Base-by-base conservation (phyloP, 805 yeast species). In the Saccharomyces kudriavzevii region DNA sequence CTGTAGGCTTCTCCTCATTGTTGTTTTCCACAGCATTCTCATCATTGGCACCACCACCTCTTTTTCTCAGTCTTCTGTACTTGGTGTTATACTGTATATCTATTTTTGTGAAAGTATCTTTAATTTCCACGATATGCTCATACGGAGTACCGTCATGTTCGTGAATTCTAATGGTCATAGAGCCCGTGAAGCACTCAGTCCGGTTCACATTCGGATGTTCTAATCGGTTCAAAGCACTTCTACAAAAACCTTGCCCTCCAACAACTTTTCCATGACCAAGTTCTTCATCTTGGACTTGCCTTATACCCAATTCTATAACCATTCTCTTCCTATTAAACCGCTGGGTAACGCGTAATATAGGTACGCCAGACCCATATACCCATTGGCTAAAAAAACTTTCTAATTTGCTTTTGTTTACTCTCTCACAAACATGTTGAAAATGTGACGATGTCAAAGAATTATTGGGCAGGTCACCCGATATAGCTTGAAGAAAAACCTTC, bases 91-190 rank as follows among this genome's bases (percentile, higher is more conserved):
- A 94, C 65, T 89, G 98, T 49, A 94, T 89, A 64, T 94, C 99
- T 47, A 94, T 74, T 64, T 88, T 89, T 0, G 96, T 88, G 59
- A 84, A 82, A 1, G 83, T 80, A 47, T 92, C 97, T 61, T 89
- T 88, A 51, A 94, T 74, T 59, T 89, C 95, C 24, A 94, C 96
- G 49, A 94, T 92, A 67, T 94, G 99, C 64, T 94, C 99, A 65
- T 94, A 94, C 0, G 99, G 99, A 0, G 98, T 89, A 8, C 99
- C 99, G 69, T 94, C 98, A 0, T 97, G 95, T 65, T 94, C 99
- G 66, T 94, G 99, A 40, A 94, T 91, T 63, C 99, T 76, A 40
- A 94, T 88, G 0, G 99, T 94, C 87, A 94, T 89, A 0, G 98
- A 97, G 0, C 99, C 99, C 0, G 88, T 79, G 64, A 91, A 89